Percentiles rank a stretch among this genome's conserved stretches.
These are phyloP conservation scores for Talaromyces sp. DNA, from an alignment of 2,329 filamentous ascomycete genomes.

Conservation along the genomic window DNA sequence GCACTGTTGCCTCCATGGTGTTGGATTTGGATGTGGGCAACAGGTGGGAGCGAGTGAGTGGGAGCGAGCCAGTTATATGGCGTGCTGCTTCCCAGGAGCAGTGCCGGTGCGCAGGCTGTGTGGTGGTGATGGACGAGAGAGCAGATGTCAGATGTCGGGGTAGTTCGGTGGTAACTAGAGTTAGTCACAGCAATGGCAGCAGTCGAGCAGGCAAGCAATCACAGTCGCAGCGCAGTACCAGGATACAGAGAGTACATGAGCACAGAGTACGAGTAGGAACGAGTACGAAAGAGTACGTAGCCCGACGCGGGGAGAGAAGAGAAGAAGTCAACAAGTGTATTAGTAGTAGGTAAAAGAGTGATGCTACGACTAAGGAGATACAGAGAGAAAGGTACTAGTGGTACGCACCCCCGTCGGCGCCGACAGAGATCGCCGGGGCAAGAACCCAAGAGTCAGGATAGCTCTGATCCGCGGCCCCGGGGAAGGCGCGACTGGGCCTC, in stretches of 20 bases:
- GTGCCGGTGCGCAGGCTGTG: not conserved
- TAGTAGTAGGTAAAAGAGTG: not conserved
- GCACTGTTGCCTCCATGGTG: slow-evolving; percentile 37
- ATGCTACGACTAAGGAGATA: not conserved
- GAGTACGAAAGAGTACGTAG: too few relatives aligned
- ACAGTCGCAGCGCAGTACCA: too few relatives aligned
- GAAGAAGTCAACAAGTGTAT: not conserved
- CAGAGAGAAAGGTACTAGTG: too few relatives aligned
- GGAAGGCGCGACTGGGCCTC: not conserved
- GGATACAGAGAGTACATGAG: too few relatives aligned
- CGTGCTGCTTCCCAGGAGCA: not conserved
- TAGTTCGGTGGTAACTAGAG: not conserved
- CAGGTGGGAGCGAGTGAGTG: not conserved
- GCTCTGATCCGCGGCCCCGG: not conserved
- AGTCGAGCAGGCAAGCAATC: too few relatives aligned
- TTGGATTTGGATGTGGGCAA: not conserved
- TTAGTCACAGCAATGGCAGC: not conserved
- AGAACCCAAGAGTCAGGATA: not conserved
- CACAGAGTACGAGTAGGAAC: too few relatives aligned
- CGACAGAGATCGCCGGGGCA: not conserved
- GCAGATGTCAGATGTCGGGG: not conserved
- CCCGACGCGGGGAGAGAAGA: not conserved
- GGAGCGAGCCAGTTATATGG: not conserved
- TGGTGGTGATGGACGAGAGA: not conserved
- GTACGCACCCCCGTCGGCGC: not conserved